These are phyloP conservation scores for Ophiobolus disseminans DNA, from an alignment of 2,329 filamentous ascomycete genomes.

Conservation along the genomic window DNA sequence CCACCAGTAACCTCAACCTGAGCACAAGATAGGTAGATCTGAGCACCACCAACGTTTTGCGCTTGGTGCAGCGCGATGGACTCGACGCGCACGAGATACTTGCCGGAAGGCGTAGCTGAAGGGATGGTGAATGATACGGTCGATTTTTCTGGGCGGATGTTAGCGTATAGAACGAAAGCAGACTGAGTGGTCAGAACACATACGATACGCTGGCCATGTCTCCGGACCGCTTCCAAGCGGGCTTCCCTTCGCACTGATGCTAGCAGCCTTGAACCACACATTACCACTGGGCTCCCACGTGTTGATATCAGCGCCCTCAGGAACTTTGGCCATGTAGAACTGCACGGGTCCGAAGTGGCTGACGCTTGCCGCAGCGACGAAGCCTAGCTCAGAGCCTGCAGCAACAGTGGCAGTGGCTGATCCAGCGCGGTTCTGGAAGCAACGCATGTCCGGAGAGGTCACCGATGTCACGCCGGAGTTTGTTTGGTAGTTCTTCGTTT, in stretches of 20 bases:
- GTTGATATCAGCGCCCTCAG: conserved; percentile 31
- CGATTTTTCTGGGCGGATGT: conserved; percentile 21
- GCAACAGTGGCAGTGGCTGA: conserved; percentile 53
- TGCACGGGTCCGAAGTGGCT: conserved; percentile 63
- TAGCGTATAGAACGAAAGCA: not conserved
- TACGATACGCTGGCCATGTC: conserved; percentile 41
- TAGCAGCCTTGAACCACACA: conserved; percentile 43
- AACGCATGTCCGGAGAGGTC: conserved; percentile 57
- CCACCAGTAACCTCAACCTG: conserved; percentile 53
- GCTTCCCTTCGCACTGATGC: conserved; percentile 29
- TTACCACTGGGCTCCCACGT: conserved; percentile 38
- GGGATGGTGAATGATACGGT: conserved; percentile 48
- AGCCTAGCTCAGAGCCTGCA: conserved; percentile 55
- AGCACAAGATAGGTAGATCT: conserved; percentile 56
- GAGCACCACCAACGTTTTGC: conserved; percentile 39
- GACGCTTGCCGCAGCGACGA: conserved; percentile 53
- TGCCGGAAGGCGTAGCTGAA: conserved; percentile 48
- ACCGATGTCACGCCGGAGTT: conserved; percentile 60
- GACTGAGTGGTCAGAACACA: not conserved
- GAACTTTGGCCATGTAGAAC: conserved; percentile 63
- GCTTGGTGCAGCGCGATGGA: conserved; percentile 55
- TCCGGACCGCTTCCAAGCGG: conserved; percentile 32
- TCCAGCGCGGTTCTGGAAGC: conserved; percentile 56
- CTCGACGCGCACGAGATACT: conserved; percentile 56
- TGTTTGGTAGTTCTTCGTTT: conserved; percentile 59